Base-by-base conservation (phyloP, 2,329 filamentous ascomycete species). In the Colletotrichum godetiae region DNA sequence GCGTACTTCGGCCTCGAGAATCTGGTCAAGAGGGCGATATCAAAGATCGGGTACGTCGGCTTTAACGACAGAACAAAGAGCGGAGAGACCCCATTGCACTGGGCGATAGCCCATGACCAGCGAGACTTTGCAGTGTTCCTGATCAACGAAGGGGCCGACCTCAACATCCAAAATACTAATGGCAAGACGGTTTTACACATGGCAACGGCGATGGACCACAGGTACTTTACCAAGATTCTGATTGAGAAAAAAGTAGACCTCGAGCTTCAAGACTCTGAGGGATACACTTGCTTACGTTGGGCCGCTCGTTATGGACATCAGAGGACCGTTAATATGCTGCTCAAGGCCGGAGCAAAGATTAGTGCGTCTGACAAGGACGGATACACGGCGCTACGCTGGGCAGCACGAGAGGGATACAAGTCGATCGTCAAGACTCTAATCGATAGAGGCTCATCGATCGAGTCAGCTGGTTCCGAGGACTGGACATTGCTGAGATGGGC, bases 401-500 rank as follows among this genome's bases (percentile, higher is more conserved):
- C 65, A 35, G 65, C 65, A 8, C 65, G 60, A 29, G 66, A 56
- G 24, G 66, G 66, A 5, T 55, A 68, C 24, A 53, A 42, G 57
- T 37, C 24, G 1, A 42, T 56, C 24, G 19, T 68, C 7, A 62
- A 68, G 58, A 42, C 19, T 5, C 46, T 68, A 5, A 31, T 68
- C 4, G 46, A n/a, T 7, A 33, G 22, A 19, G 35, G 42, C 7
- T 49, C 66, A 37, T 62, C 66, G 11, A 29, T 64, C 12, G 12
- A 57, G 27, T 13, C 52, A 10, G 12, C 49, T 1, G 60, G 52
- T 2, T 27, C 29, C 31, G 59, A 49, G 19, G 46, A 61, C 5
- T 63, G 67, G 58, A 64, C 58, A 2, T 24, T 68, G 33, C 59
- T 68, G 13, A 55, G 49, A 10, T 68, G 67, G 67, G 67, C 67